Evolutionary conservation across 768 basidiomycete species (phyloP).

Genomic region (Sporobolomyces pararoseus): DNA sequence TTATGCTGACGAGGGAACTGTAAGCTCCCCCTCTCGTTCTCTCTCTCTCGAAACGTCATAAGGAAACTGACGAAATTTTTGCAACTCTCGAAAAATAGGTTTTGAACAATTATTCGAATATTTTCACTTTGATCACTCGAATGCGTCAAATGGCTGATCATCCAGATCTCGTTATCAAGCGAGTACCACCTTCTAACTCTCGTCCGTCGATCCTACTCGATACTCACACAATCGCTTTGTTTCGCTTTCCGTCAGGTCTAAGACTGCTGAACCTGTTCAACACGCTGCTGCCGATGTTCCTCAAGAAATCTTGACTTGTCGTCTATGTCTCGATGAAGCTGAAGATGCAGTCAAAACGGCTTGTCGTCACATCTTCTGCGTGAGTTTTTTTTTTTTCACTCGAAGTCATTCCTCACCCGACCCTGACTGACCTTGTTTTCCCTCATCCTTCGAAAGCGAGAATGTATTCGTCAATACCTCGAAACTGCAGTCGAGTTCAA

Average conservation of each 20-base stretch:
- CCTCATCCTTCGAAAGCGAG: slow-evolving; percentile 58
- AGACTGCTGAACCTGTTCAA: slow-evolving; percentile 61
- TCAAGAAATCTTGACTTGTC: slow-evolving; percentile 55
- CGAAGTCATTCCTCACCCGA: no score
- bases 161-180: slow-evolving; percentile 86
- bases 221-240: background rate
- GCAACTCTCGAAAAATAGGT: no score
- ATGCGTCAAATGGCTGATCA: slow-evolving; percentile 61
- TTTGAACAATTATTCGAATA: slow-evolving; percentile 69
- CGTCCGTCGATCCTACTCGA: background rate
- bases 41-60: background rate
- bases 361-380: slow-evolving; percentile 79
- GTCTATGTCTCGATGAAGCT: slow-evolving; percentile 92
- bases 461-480: slow-evolving; percentile 91
- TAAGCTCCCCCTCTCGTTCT: background rate
- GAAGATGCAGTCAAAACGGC: slow-evolving; percentile 94
- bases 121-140: slow-evolving; percentile 69
- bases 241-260: slow-evolving; percentile 46
- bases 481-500: slow-evolving; percentile 69
- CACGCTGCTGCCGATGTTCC: slow-evolving; percentile 61
- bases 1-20: slow-evolving; percentile 80
- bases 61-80: no score
- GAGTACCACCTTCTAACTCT: slow-evolving; percentile 45
- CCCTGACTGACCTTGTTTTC: background rate
- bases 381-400: slow-evolving; percentile 2